Percentiles rank a stretch among this genome's conserved stretches.
Conservation (phyloP, 1,284 basidiomycete species). For the Apiotrichum gamsii region DNA sequence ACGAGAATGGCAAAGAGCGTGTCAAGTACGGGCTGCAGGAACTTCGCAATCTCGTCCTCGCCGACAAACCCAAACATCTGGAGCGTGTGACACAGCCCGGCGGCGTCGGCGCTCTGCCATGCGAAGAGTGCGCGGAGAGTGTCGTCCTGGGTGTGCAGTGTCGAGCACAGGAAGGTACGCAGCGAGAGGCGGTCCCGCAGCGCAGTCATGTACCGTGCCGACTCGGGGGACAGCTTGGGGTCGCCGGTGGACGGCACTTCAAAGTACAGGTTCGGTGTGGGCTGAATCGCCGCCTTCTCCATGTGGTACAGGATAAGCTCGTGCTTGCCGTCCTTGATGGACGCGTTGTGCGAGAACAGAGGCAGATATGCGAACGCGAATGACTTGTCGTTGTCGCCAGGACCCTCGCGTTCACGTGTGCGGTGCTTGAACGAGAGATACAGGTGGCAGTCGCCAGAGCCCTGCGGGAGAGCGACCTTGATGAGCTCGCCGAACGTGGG, state of each 20-base stretch:
- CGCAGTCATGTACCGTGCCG: constrained; percentile 61
- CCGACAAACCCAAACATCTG: constrained; percentile 86
- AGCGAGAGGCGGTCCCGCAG: constrained; percentile 73
- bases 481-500: constrained; percentile 90
- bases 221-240: constrained; percentile 56
- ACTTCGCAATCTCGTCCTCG: constrained; percentile 91
- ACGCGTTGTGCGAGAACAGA: constrained; percentile 70
- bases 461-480: constrained; percentile 71
- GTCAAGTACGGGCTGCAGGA: constrained; percentile 85
- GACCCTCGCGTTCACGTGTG: constrained; percentile 54
- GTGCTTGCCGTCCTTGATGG: constrained; percentile 87
- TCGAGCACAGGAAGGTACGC: constrained; percentile 86
- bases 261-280: constrained; percentile 66
- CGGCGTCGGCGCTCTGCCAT: constrained; percentile 67
- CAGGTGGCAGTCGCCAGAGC: constrained; percentile 73
- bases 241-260: constrained; percentile 59
- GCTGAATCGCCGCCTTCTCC: constrained; percentile 57
- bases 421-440: constrained; percentile 78
- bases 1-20: constrained; percentile 84
- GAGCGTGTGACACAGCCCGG: constrained; percentile 65
- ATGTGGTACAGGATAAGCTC: constrained; percentile 73
- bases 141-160: constrained; percentile 84
- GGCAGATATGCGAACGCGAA: constrained; percentile 93
- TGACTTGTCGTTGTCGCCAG: constrained; percentile 60
- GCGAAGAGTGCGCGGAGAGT: constrained; percentile 74